Evolutionary conservation across 176 grass and related monocot genomes (phyloP).

Genomic region (Aegilops tauschii): DNA sequence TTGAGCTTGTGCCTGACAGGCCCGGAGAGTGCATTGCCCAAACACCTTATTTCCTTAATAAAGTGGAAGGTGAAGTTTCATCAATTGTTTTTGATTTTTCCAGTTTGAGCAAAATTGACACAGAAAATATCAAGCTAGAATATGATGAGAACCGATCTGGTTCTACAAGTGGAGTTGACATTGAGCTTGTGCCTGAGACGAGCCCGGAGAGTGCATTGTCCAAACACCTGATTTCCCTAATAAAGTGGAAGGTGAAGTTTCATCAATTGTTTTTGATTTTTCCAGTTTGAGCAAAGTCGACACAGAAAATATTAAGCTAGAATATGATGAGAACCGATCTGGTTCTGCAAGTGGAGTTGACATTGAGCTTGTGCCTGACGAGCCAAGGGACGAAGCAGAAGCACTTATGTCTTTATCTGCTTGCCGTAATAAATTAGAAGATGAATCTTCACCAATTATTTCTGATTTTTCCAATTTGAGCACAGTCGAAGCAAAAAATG

Average conservation of each 20-base stretch:
- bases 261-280: neutral
- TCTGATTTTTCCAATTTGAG: slow-evolving; percentile 26
- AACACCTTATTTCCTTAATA: neutral
- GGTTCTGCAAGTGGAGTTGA: slow-evolving; percentile 21
- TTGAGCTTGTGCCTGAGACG: neutral
- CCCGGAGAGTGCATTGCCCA: neutral
- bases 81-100: neutral
- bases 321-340: slow-evolving; percentile 13
- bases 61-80: slow-evolving; percentile 14
- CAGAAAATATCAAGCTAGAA: slow-evolving; percentile 12
- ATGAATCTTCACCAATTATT: slow-evolving; percentile 1
- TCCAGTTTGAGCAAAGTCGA: slow-evolving; percentile 23
- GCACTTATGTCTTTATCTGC: neutral
- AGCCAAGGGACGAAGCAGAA: neutral
- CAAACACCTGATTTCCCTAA: slow-evolving; percentile 1
- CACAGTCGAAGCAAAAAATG: slow-evolving; percentile 8
- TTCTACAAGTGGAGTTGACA: slow-evolving; percentile 24
- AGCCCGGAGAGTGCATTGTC: neutral
- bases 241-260: slow-evolving; percentile 10
- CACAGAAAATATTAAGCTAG: slow-evolving; percentile 9
- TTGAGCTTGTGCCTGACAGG: neutral
- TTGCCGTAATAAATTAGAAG: slow-evolving; percentile 14
- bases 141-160: slow-evolving; percentile 11
- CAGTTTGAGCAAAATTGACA: slow-evolving; percentile 20
- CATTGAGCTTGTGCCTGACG: neutral